Evolutionary conservation across 176 grass and related monocot genomes (phyloP).

Genomic region (Puya raimondii): DNA sequence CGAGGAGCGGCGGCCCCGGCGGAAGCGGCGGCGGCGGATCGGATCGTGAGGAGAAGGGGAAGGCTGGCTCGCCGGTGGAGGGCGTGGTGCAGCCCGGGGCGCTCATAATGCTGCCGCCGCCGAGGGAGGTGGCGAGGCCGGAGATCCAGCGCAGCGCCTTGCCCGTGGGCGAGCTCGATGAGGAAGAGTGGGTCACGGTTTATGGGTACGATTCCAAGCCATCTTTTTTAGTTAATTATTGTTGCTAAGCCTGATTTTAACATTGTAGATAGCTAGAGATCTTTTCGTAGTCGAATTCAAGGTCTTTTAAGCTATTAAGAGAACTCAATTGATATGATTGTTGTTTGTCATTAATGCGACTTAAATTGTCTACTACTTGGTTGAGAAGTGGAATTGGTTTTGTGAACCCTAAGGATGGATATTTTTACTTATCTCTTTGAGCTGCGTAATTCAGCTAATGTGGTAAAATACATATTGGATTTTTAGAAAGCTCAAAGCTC

Average conservation of each 20-base stretch:
- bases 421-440: no score
- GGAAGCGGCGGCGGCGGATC: not conserved
- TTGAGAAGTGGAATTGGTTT: no score
- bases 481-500: no score
- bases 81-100: constrained; percentile 40
- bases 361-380: no score
- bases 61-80: constrained; percentile 50
- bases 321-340: no score
- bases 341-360: no score
- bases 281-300: no score
- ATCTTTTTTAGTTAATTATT: not conserved
- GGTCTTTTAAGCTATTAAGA: no score
- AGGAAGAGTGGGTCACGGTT: constrained; percentile 81
- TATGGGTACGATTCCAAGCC: constrained; percentile 45
- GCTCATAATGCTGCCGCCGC: constrained; percentile 60
- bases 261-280: not conserved
- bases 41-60: constrained; percentile 23
- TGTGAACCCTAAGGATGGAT: no score
- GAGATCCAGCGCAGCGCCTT: constrained; percentile 48
- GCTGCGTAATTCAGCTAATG: no score
- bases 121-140: constrained; percentile 61
- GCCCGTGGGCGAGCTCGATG: constrained; percentile 42
- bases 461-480: no score
- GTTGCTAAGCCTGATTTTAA: not conserved
- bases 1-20: not conserved